Conservation (phyloP, 345 rosid species). For the Salix caprea region DNA sequence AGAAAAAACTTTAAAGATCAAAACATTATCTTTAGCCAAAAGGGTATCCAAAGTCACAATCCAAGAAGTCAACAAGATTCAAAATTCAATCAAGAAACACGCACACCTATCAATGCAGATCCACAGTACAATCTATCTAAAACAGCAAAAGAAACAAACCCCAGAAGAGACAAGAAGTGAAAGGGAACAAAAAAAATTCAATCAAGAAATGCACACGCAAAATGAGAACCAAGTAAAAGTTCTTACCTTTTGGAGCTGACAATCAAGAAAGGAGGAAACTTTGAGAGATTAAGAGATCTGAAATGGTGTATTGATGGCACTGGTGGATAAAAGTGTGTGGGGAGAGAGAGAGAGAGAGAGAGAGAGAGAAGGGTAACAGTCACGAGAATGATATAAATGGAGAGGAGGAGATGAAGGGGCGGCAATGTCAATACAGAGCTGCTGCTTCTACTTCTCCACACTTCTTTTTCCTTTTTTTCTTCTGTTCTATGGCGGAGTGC, state of each 20-base stretch:
- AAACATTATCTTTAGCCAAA: neutral
- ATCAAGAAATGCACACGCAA: neutral
- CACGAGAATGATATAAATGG: conserved; percentile 36
- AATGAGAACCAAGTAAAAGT: neutral
- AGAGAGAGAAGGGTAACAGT: conserved; percentile 16
- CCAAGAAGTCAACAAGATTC: neutral
- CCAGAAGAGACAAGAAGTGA: neutral
- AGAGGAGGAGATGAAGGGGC: neutral
- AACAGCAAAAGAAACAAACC: neutral
- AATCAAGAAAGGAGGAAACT: neutral
- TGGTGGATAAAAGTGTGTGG: neutral
- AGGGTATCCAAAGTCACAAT: neutral
- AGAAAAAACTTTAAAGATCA: neutral
- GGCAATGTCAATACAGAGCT: neutral
- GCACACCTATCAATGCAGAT: neutral
- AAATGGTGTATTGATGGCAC: conserved; percentile 5
- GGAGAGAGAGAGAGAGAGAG: neutral
- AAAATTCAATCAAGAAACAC: neutral
- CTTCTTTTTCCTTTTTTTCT: neutral
- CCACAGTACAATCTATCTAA: neutral
- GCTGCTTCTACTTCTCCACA: neutral
- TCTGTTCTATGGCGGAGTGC: neutral
- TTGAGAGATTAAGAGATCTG: conserved; percentile 22
- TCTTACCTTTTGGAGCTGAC: neutral
- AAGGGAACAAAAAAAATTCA: neutral